Evolutionary conservation across 768 basidiomycete genomes (phyloP), one percentile per base, ranked within the genome.

Genomic region (Termitomyces sp.): DNA sequence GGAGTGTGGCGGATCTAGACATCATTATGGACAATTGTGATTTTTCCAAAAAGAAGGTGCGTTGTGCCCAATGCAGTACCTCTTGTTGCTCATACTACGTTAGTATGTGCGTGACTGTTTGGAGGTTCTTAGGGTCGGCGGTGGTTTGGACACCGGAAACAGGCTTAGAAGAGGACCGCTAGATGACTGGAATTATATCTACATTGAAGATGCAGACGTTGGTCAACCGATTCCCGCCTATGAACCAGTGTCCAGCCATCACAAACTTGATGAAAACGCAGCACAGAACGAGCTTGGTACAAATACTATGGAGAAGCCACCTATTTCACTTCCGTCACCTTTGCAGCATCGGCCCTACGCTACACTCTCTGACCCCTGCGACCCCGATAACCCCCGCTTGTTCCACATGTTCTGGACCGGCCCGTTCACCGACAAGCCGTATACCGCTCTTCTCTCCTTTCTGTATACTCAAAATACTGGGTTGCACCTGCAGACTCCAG

Each of bases 371-470:
- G 71, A 77, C 1, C 80, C 87, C 1, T 99, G 97, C 74, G 93
- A 97, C 69, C 82, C 88, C 0, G 89, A 92, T 65, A 86, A 90
- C 67, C 90, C 94, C 7, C 86, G 91, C 39, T 76, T 98, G 36
- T 98, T 96, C 80, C 97, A 99, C 75, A 97, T 98, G 89, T 99
- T 97, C 79, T 98, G 97, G 96, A 92, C 96, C 1, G 96, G 97
- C 0, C 89, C 94, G 1, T 98, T 99, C 79, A 97, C 95, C 9
- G 97, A 99, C 80, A 98, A 98, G 73, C 97, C 97, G 2, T 98
- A 99, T 80, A 85, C 94, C 61, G 94, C 96, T 1, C 81, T 98
- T 49, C 79, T 96, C 24, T 97, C 95, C 18, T 99, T 94, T 81
- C 83, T 98, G 39, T 98, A 88, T 78, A 97, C 96, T 3, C 97